Evolutionary conservation across 2,329 filamentous ascomycete genomes (phyloP), one percentile per base, ranked within the genome.

Genomic region (Endocalyx cinctus): DNA sequence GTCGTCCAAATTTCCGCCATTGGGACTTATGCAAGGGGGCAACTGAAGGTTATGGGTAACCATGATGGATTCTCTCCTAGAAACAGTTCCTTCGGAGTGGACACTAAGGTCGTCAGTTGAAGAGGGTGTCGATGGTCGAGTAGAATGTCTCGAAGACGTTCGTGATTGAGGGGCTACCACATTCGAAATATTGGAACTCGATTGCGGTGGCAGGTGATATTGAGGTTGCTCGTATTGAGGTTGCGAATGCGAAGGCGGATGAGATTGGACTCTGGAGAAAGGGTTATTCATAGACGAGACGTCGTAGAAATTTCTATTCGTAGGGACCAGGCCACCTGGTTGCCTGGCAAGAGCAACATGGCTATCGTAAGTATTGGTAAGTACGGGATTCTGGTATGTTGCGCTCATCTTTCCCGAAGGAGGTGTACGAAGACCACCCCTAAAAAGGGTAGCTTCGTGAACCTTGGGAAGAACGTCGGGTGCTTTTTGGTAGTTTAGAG

Each of bases 1-100:
- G 52, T 92, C 85, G 8, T 86, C 75, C 46, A 95, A 59, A 52
- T 77, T 89, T 6, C 86, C 85, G 28, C 84, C 84, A 47, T 73
- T 79, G 20, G 79, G 70, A 50, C 82, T 87, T 53, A 94, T 87
- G 23, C 85, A 82, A 27, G 70, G 66, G 6, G 87, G 87, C 25
- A 94, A 80, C 49, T 83, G 78, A 23, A 90, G 67, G 51, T 72
- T 78, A 52, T 78, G 74, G 39, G 63, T 66, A 3, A 74, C 69
- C 55, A 78, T 63, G 17, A 60, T 63, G 5, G 64, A 60, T 23
- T 67, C 64, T 34, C 58, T 58, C 16, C 52, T 52, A 5, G 62
- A 57, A 4, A 58, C 45, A 10, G 54, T 54, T 10, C 48, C 42
- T n/a, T 62, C 54, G 5, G 55, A 43, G 32, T 52, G 45, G 14